Evolutionary conservation across 2,329 filamentous ascomycete genomes (phyloP).

Genomic region (Onygenales sp.): DNA sequence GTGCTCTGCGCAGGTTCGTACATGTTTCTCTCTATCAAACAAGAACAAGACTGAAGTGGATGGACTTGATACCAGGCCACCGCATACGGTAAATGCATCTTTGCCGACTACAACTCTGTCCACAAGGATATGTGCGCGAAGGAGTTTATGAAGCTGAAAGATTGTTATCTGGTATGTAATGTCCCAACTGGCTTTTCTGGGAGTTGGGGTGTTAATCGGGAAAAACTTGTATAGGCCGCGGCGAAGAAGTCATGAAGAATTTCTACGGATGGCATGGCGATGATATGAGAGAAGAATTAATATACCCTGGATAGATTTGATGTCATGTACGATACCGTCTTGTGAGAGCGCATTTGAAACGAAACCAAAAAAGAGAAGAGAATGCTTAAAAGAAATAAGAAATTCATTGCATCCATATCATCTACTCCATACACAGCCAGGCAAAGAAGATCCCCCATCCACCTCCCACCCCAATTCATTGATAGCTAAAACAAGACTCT

Average conservation of each 20-base stretch:
- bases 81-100: slow-evolving; percentile 82
- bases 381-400: background rate
- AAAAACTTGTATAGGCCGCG: slow-evolving; percentile 33
- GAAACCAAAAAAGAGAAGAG: background rate
- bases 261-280: background rate
- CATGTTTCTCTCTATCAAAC: background rate
- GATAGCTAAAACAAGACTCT: background rate
- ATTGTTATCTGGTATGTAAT: slow-evolving; percentile 68
- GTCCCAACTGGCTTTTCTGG: background rate
- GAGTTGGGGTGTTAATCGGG: no score
- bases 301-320: slow-evolving; percentile 15
- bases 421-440: background rate
- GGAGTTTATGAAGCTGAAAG: slow-evolving; percentile 76
- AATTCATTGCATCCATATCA: background rate
- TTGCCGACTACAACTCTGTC: slow-evolving; percentile 80
- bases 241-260: slow-evolving; percentile 33
- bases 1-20: slow-evolving; percentile 54
- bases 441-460: background rate
- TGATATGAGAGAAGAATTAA: slow-evolving; percentile 5
- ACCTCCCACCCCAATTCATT: background rate
- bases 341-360: background rate
- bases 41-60: background rate
- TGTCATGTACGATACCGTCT: background rate
- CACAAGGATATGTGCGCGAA: slow-evolving; percentile 82
- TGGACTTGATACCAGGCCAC: slow-evolving; percentile 50